Conservation (phyloP, 805 yeast genomes). For the Yarrowia alimentaria region DNA sequence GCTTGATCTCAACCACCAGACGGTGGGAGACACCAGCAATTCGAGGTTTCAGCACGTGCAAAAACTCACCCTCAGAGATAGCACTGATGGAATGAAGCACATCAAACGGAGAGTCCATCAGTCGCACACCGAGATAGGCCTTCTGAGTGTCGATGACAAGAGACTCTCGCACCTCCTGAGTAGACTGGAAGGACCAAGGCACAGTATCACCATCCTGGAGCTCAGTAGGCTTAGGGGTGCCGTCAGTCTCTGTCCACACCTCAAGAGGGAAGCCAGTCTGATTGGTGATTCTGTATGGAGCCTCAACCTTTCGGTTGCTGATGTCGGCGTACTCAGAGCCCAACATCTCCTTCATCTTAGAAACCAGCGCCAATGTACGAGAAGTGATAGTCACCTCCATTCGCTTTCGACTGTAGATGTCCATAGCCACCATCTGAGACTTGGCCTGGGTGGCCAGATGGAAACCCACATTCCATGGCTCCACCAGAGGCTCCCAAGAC, state of each 20-base stretch:
- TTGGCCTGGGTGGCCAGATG: constrained; percentile 54
- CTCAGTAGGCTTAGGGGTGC: constrained; percentile 30
- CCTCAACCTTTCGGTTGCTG: constrained; percentile 55
- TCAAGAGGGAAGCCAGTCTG: constrained; percentile 82
- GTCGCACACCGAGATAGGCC: constrained; percentile 57
- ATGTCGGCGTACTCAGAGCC: constrained; percentile 34
- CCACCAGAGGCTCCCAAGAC: constrained; percentile 87
- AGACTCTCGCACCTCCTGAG: constrained; percentile 82
- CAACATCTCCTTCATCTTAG: constrained; percentile 59
- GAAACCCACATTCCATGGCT: constrained; percentile 77
- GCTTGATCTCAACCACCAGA: constrained; percentile 63
- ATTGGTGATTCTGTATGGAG: constrained; percentile 77
- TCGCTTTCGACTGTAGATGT: constrained; percentile 68
- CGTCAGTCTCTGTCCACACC: constrained; percentile 68
- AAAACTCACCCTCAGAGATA: constrained; percentile 77
- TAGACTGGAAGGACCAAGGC: constrained; percentile 94
- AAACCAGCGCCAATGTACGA: constrained; percentile 70
- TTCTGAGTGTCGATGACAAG: constrained; percentile 61
- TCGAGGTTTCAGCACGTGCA: constrained; percentile 66
- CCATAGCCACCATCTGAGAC: constrained; percentile 54
- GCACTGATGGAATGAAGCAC: constrained; percentile 59
- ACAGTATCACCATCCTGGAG: constrained; percentile 49
- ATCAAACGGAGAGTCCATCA: constrained; percentile 57
- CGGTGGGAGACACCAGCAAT: constrained; percentile 65
- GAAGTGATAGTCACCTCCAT: constrained; percentile 83